phyloP scores from a whole-genome alignment of 306 rosid genomes.

The Rosa multiflora region DNA sequence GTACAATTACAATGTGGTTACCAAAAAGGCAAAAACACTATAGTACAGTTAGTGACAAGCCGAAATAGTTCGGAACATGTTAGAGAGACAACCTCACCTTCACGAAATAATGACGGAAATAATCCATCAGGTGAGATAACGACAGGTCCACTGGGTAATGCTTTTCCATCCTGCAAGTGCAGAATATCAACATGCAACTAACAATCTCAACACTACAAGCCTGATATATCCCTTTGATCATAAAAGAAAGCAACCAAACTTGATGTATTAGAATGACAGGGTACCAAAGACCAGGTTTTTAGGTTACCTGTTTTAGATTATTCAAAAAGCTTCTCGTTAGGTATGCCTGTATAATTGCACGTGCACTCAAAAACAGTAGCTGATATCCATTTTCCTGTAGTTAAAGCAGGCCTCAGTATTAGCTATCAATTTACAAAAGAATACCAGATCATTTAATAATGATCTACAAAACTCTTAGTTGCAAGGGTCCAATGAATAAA shows the following conservation, averaged over 20 bases:
- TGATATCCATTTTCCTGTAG: conserved; percentile 98
- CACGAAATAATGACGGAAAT: conserved; percentile 87
- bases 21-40: neutral
- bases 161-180: conserved; percentile 77
- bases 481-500: neutral
- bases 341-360: conserved; percentile 98
- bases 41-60: neutral
- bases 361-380: conserved; percentile 94
- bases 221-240: neutral
- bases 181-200: conserved; percentile 13
- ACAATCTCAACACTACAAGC: conserved; percentile 2
- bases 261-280: neutral
- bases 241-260: neutral
- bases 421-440: conserved; percentile 9
- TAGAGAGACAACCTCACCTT: conserved; percentile 52
- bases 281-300: conserved; percentile 13
- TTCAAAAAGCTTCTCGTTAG: conserved; percentile 81
- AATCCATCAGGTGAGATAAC: conserved; percentile 99
- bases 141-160: conserved; percentile 87
- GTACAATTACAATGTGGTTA: neutral
- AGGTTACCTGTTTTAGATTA: conserved; percentile 73
- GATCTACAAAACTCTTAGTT: neutral
- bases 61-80: neutral
- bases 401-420: conserved; percentile 16
- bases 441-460: neutral